These are phyloP conservation scores for Akanthomyces lecanii DNA, from an alignment of 2,329 filamentous ascomycete genomes.

Conservation along the genomic window DNA sequence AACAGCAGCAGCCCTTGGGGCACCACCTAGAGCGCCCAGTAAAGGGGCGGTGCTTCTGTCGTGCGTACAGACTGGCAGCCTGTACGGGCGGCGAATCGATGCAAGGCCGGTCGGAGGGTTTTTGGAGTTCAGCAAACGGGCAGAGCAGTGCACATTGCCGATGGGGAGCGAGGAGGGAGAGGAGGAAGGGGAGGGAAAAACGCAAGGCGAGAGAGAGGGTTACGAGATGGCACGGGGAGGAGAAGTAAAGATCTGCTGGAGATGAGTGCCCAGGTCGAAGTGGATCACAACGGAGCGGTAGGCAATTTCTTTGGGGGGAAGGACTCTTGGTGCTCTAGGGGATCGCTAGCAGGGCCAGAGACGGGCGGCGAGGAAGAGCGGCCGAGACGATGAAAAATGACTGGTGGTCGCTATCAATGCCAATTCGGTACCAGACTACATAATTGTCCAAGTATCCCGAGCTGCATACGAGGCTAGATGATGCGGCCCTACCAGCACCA, in stretches of 20 bases:
- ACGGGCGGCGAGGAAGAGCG: not conserved
- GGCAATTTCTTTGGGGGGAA: conserved; percentile 16
- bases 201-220: conserved; percentile 3
- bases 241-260: conserved; percentile 19
- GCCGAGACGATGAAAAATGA: not conserved
- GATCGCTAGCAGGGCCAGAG: not conserved
- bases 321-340: not conserved
- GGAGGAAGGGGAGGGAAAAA: not conserved
- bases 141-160: conserved; percentile 8
- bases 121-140: not conserved
- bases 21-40: conserved; percentile 5
- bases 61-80: not conserved
- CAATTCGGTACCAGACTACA: not conserved
- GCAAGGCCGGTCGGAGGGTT: not conserved
- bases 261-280: conserved; percentile 18
- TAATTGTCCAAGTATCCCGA: not conserved
- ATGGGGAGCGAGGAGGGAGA: conserved; percentile 3
- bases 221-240: conserved; percentile 16
- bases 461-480: not conserved
- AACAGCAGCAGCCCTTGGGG: conserved; percentile 2
- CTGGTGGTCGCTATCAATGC: not conserved
- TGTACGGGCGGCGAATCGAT: not conserved
- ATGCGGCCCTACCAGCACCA: not conserved
- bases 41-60: conserved; percentile 11
- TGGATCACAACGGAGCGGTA: conserved; percentile 10